phyloP scores from a whole-genome alignment of 73 alveolate species.

The Diophrys sp. region DNA sequence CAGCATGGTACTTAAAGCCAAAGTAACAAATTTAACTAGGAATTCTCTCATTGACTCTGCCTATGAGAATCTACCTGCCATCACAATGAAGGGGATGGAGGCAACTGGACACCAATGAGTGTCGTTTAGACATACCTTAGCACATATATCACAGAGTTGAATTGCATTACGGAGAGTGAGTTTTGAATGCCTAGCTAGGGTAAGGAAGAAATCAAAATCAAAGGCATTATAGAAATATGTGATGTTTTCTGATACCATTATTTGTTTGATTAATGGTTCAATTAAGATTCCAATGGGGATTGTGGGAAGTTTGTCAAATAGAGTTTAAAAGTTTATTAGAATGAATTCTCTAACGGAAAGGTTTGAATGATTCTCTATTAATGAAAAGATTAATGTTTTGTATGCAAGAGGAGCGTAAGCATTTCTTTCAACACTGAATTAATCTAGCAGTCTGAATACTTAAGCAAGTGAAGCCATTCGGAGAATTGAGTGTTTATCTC shows the following conservation, averaged over 20 bases:
- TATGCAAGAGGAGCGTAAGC: conserved; percentile 92
- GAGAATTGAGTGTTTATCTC: conserved; percentile 66
- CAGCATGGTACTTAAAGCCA: conserved; percentile 6
- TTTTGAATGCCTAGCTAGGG: conserved; percentile 58
- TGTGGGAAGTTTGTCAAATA: conserved; percentile 73
- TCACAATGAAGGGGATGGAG: neutral
- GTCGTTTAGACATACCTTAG: conserved; percentile 59
- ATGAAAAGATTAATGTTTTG: conserved; percentile 83
- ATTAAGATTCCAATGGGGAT: conserved; percentile 94
- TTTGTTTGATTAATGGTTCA: conserved; percentile 90
- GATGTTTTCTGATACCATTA: conserved; percentile 44
- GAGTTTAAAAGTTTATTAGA: conserved; percentile 74
- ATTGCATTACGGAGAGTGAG: conserved; percentile 52
- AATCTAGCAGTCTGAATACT: conserved; percentile 66
- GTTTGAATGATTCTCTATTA: conserved; percentile 94
- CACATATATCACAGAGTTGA: conserved; percentile 41
- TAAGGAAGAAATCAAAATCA: conserved; percentile 62
- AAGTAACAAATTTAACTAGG: neutral
- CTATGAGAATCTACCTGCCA: neutral
- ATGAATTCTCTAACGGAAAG: conserved; percentile 83
- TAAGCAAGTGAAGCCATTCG: conserved; percentile 42
- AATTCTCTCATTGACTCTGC: conserved; percentile 6
- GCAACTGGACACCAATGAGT: neutral
- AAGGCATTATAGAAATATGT: conserved; percentile 45
- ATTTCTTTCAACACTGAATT: conserved; percentile 85